Conservation (phyloP, 1,284 basidiomycete genomes). For the Ganoderma leucocontextum region DNA sequence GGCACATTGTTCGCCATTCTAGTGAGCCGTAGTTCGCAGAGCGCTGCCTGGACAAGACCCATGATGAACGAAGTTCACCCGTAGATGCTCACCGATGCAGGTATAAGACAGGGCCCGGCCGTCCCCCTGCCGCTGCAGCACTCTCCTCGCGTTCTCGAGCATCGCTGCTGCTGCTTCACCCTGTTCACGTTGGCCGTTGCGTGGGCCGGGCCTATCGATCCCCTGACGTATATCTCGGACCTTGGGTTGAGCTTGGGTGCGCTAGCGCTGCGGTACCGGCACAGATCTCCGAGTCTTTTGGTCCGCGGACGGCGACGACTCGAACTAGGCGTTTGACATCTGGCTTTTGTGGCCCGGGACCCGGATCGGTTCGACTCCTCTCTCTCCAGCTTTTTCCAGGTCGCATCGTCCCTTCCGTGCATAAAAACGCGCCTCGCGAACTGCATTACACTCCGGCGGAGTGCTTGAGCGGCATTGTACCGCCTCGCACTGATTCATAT, state of each 20-base stretch:
- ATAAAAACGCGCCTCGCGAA: neutral
- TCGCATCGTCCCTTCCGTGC: neutral
- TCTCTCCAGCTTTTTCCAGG: neutral
- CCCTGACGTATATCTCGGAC: neutral
- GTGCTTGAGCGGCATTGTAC: constrained; percentile 1
- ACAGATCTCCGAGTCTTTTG: neutral
- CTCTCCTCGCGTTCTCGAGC: constrained; percentile 4
- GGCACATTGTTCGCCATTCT: constrained; percentile 26
- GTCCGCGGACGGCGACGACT: neutral
- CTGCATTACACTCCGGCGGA: constrained; percentile 3
- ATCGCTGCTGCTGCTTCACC: constrained; percentile 2
- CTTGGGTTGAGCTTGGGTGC: neutral
- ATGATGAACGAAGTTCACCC: constrained; percentile 5
- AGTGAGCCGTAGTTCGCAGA: constrained; percentile 10
- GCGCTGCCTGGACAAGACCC: constrained; percentile 20
- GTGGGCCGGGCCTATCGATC: neutral
- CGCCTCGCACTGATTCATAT: constrained; percentile 4
- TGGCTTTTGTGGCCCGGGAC: constrained; percentile 8
- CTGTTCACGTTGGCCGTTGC: neutral
- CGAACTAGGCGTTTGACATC: neutral
- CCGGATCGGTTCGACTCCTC: neutral
- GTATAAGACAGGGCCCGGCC: constrained; percentile 17
- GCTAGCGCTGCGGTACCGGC: constrained; percentile 10
- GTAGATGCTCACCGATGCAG: neutral
- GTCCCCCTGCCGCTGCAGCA: neutral